phyloP scores from a whole-genome alignment of 768 basidiomycete genomes.

The Mycena rebaudengoi region DNA sequence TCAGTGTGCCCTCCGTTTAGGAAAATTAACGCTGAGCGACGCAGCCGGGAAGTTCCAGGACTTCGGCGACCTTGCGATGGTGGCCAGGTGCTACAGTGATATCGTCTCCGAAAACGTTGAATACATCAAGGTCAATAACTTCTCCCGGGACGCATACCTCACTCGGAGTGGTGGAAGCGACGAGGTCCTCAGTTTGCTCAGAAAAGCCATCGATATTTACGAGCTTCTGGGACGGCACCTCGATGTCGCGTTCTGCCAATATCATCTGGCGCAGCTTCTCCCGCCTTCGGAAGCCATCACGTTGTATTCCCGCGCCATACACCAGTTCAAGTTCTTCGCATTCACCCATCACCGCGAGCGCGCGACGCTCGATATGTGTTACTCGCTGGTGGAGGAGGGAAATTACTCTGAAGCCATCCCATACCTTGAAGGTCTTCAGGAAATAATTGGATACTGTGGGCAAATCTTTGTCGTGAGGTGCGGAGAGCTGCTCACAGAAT shows the following conservation, averaged over 20 bases:
- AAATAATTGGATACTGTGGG: neutral
- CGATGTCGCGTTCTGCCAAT: constrained; percentile 5
- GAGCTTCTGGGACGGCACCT: constrained; percentile 6
- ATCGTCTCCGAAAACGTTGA: neutral
- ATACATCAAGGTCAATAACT: neutral
- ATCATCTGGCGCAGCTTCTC: constrained; percentile 10
- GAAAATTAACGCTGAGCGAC: neutral
- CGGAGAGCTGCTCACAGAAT: constrained; percentile 5
- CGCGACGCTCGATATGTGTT: constrained; percentile 6
- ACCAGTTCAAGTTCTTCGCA: neutral
- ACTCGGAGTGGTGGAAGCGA: neutral
- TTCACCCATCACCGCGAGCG: constrained; percentile 15
- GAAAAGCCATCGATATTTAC: constrained; percentile 11
- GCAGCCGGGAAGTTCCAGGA: neutral
- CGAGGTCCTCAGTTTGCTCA: neutral
- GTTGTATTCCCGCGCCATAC: neutral
- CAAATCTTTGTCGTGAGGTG: constrained; percentile 2
- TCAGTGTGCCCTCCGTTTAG: neutral
- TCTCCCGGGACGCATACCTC: neutral
- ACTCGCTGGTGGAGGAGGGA: constrained; percentile 7
- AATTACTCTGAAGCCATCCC: neutral
- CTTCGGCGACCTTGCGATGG: neutral
- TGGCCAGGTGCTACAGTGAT: neutral
- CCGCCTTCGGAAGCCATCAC: neutral
- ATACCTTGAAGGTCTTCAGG: constrained; percentile 8